Percentiles rank a stretch among this genome's conserved stretches.
These are phyloP conservation scores for Euphorbia pulcherrima DNA, from an alignment of 345 rosid genomes.

Conservation along the genomic window DNA sequence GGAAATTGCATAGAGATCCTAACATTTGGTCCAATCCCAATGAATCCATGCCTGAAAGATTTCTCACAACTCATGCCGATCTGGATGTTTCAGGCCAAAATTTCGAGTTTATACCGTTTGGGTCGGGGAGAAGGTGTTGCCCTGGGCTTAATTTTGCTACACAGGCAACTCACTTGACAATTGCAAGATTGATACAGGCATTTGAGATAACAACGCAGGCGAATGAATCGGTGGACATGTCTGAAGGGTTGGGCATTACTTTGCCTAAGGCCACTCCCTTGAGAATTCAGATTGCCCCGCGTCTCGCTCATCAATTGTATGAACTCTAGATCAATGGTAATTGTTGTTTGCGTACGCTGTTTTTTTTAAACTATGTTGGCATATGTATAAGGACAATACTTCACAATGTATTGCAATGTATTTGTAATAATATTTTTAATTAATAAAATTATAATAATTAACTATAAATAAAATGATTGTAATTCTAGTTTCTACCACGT, in stretches of 20 bases:
- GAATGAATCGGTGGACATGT: constrained; percentile 11
- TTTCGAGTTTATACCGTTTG: constrained; percentile 31
- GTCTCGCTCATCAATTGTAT: not conserved
- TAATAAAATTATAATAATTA: too few relatives aligned
- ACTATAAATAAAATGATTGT: too few relatives aligned
- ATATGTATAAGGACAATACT: too few relatives aligned
- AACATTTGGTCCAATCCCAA: constrained; percentile 23
- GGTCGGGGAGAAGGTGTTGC: constrained; percentile 29
- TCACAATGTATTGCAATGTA: too few relatives aligned
- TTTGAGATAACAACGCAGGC: constrained; percentile 15
- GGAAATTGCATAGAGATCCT: constrained; percentile 29
- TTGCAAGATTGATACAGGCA: constrained; percentile 24
- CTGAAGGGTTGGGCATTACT: constrained; percentile 13
- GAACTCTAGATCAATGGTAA: not conserved
- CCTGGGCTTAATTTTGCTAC: constrained; percentile 32
- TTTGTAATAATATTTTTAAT: too few relatives aligned
- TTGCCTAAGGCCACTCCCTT: constrained; percentile 20
- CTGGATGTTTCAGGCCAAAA: constrained; percentile 22
- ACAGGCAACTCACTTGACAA: constrained; percentile 21
- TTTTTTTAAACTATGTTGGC: too few relatives aligned
- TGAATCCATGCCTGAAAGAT: constrained; percentile 28
- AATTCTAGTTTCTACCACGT: too few relatives aligned
- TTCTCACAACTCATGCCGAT: constrained; percentile 9
- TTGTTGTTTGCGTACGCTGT: too few relatives aligned
- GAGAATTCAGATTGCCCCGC: constrained; percentile 8